Evolutionary conservation across 495 filamentous ascomycete genomes (phyloP).

Genomic region (Trichoderma erinaceum): DNA sequence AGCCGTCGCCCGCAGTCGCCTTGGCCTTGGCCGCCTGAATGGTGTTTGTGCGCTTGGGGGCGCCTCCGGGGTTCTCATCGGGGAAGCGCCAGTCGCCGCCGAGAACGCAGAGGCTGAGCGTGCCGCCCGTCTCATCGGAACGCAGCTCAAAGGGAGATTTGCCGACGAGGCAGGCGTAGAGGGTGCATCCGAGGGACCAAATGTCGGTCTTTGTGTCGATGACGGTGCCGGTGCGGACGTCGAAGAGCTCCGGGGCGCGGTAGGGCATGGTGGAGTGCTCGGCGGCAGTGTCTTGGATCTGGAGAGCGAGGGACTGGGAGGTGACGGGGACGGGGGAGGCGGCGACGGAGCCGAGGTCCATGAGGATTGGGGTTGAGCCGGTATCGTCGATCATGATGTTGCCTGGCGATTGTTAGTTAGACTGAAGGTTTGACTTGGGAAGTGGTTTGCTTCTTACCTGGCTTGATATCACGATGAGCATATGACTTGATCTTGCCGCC

Average conservation of each 20-base stretch:
- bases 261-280: conserved; percentile 99
- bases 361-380: conserved; percentile 83
- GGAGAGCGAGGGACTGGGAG: conserved; percentile 80
- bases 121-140: conserved; percentile 91
- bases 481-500: conserved; percentile 73
- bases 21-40: conserved; percentile 47
- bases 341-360: conserved; percentile 92
- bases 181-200: conserved; percentile 92
- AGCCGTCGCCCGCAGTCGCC: conserved; percentile 28
- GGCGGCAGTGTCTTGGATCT: conserved; percentile 86
- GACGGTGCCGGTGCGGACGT: conserved; percentile 87
- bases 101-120: conserved; percentile 81
- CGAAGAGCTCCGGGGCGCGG: conserved; percentile 93
- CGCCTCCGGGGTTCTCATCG: conserved; percentile 58
- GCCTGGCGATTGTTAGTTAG: conserved; percentile 39
- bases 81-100: conserved; percentile 93
- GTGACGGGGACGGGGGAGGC: conserved; percentile 90
- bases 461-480: conserved; percentile 96
- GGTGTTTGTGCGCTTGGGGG: conserved; percentile 33
- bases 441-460: conserved; percentile 50
- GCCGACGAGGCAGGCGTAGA: conserved; percentile 92
- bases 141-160: conserved; percentile 96
- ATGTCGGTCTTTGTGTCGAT: conserved; percentile 98
- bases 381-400: conserved; percentile 96
- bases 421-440: no score